These are phyloP conservation scores for Rhizophora mangle DNA, from an alignment of 345 rosid species.

Conservation along the genomic window DNA sequence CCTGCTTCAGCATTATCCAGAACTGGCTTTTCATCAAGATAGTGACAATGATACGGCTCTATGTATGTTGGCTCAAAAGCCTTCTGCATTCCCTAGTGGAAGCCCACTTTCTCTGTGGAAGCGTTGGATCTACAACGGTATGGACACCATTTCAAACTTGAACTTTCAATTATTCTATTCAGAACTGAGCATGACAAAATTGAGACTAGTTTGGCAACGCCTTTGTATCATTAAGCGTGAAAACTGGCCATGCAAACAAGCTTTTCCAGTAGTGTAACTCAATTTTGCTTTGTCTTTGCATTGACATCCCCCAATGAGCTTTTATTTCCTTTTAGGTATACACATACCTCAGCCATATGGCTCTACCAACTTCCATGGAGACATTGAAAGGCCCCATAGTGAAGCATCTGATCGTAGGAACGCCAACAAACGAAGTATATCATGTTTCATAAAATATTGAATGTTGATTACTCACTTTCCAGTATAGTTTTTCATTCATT, in stretches of 20 bases:
- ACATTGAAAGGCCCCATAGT: conserved; percentile 13
- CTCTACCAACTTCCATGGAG: conserved; percentile 7
- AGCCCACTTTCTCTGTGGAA: conserved; percentile 48
- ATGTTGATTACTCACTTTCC: background rate
- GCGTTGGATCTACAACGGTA: conserved; percentile 54
- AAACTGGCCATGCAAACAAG: too few species aligned
- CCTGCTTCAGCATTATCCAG: conserved; percentile 41
- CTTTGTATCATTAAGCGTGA: too few species aligned
- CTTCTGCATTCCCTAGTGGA: conserved; percentile 66
- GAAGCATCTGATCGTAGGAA: conserved; percentile 9
- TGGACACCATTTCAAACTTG: background rate
- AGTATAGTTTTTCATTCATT: too few species aligned
- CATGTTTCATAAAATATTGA: background rate
- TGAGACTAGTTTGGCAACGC: background rate
- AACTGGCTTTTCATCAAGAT: conserved; percentile 48
- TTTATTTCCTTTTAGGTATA: conserved; percentile 15
- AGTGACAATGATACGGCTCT: conserved; percentile 59
- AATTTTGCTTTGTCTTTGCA: too few species aligned
- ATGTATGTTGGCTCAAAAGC: conserved; percentile 54
- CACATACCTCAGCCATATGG: conserved; percentile 13
- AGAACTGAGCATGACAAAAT: background rate
- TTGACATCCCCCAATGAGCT: too few species aligned
- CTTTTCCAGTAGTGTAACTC: too few species aligned
- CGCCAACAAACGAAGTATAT: conserved; percentile 13
- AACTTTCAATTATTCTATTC: background rate